These are phyloP conservation scores for Coemansia sp. DNA, from an alignment of 371 early-diverging fungal genomes.

Conservation along the genomic window DNA sequence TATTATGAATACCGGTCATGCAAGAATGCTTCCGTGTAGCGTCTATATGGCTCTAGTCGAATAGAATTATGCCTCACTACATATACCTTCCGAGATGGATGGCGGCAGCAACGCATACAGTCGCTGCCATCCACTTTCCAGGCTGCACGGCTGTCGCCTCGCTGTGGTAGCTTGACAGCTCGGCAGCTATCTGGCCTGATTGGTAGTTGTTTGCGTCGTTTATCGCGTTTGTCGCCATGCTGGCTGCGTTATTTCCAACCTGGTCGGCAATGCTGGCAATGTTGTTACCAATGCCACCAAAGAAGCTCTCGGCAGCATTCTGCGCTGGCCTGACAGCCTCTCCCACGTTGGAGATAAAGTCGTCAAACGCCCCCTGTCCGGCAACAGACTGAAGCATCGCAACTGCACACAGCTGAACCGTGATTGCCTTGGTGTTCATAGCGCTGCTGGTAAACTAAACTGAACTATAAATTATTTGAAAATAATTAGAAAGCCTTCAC, in stretches of 20 bases:
- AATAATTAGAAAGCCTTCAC: too few species aligned
- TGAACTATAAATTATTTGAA: too few species aligned
- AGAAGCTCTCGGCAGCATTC: constrained; percentile 12
- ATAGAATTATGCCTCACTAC: too few species aligned
- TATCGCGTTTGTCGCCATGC: constrained; percentile 19
- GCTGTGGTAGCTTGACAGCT: constrained; percentile 36
- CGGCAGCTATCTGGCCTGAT: constrained; percentile 12
- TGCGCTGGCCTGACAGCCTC: constrained; percentile 19
- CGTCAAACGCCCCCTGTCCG: constrained; percentile 11
- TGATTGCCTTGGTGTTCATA: neutral
- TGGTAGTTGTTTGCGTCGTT: constrained; percentile 15
- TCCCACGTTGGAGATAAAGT: constrained; percentile 15
- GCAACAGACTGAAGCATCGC: neutral
- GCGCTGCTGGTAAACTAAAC: too few species aligned
- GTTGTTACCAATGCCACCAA: constrained; percentile 9
- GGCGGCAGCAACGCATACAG: neutral
- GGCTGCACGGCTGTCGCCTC: neutral
- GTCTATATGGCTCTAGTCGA: too few species aligned
- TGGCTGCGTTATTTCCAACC: constrained; percentile 3
- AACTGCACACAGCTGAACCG: neutral
- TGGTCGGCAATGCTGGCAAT: constrained; percentile 20
- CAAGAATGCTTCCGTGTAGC: too few species aligned
- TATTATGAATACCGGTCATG: too few species aligned
- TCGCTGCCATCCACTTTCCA: neutral
- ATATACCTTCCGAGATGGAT: neutral